Conservation (phyloP, 2,329 filamentous ascomycete genomes). For the Lachnellula suecica region DNA sequence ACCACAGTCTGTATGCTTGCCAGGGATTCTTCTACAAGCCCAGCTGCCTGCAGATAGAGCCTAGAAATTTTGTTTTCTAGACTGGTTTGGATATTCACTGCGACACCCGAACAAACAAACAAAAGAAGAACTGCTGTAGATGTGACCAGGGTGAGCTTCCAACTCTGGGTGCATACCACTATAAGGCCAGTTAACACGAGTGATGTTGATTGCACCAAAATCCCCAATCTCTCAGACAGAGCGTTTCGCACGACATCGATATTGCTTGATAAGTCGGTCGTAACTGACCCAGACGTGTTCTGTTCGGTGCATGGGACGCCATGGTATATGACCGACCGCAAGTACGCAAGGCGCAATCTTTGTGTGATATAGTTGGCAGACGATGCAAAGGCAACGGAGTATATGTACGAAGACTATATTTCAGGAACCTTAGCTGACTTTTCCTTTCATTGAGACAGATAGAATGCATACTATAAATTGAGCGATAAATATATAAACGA, state of each 20-base stretch:
- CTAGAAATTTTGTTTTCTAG: neutral
- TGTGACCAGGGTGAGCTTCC: conserved; percentile 87
- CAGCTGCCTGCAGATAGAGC: neutral
- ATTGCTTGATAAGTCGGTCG: neutral
- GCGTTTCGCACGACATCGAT: conserved; percentile 5
- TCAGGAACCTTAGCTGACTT: too few relatives aligned
- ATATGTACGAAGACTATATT: too few relatives aligned
- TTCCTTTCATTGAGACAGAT: conserved; percentile 6
- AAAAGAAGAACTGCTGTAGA: conserved; percentile 64
- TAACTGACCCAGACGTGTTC: neutral
- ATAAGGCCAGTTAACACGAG: conserved; percentile 85
- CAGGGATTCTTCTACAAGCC: neutral
- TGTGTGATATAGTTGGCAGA: too few relatives aligned
- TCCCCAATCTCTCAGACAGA: conserved; percentile 74
- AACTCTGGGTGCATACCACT: conserved; percentile 83
- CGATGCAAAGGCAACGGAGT: too few relatives aligned
- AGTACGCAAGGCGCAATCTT: conserved; percentile 1
- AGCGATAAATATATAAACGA: conserved; percentile 9
- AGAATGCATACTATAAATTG: conserved; percentile 6
- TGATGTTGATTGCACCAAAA: conserved; percentile 71
- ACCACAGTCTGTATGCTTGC: neutral
- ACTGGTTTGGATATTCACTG: conserved; percentile 1
- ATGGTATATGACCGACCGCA: conserved; percentile 5
- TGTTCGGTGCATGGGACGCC: neutral
- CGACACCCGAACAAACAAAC: conserved; percentile 2